Evolutionary conservation across 345 rosid genomes (phyloP).

Genomic region (Physaria fendleri): DNA sequence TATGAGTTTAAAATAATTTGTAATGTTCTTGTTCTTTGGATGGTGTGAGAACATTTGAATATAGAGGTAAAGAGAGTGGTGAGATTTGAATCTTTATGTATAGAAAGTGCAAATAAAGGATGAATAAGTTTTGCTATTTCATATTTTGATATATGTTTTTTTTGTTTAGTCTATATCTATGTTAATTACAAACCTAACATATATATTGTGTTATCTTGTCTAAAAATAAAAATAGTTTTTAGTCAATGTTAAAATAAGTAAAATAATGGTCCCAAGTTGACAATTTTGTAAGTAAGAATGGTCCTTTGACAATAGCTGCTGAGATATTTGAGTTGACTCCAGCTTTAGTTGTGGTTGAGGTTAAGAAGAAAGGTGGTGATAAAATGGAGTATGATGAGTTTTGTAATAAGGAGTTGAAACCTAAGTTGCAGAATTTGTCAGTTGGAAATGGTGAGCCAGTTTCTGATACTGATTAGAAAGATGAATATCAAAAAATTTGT

Average conservation of each 20-base stretch:
- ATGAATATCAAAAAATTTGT: too few relatives aligned
- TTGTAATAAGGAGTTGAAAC: slow-evolving; percentile 64
- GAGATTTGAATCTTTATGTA: slow-evolving; percentile 17
- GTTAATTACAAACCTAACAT: too few relatives aligned
- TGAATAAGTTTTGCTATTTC: slow-evolving; percentile 8
- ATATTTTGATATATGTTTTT: background rate
- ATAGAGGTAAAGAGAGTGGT: slow-evolving; percentile 10
- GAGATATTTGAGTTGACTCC: slow-evolving; percentile 70
- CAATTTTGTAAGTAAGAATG: too few relatives aligned
- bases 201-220: too few relatives aligned
- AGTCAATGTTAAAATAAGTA: too few relatives aligned
- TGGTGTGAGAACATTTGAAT: slow-evolving; percentile 16
- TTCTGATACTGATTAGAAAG: slow-evolving; percentile 50
- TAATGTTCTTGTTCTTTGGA: slow-evolving; percentile 10
- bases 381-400: slow-evolving; percentile 78
- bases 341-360: slow-evolving; percentile 68
- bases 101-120: background rate
- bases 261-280: too few relatives aligned
- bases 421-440: slow-evolving; percentile 58
- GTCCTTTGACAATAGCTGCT: slow-evolving; percentile 51
- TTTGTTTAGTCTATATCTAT: too few relatives aligned
- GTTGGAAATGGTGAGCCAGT: slow-evolving; percentile 40
- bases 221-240: too few relatives aligned
- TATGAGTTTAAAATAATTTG: background rate
- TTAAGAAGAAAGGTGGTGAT: slow-evolving; percentile 90